These are phyloP conservation scores for Mortierella sp. DNA, from an alignment of 371 early-diverging fungal species.

Conservation along the genomic window DNA sequence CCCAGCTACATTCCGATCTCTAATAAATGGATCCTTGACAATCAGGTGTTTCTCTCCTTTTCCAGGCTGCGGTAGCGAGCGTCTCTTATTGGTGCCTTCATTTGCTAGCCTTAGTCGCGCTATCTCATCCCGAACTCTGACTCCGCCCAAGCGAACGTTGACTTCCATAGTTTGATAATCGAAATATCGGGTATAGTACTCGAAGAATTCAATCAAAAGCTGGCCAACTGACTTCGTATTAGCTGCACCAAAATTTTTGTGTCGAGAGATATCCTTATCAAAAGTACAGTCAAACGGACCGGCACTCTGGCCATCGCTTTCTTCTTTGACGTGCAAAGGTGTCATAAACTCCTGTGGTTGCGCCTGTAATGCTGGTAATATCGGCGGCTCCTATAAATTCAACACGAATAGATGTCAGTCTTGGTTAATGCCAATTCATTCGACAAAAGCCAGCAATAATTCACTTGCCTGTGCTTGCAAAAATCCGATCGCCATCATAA, in stretches of 20 bases:
- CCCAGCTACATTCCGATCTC: slow-evolving; percentile 39
- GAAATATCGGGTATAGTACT: slow-evolving; percentile 45
- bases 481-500: slow-evolving; percentile 56
- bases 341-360: slow-evolving; percentile 38
- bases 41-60: slow-evolving; percentile 37
- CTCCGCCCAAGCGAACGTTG: slow-evolving; percentile 45
- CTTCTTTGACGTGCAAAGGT: slow-evolving; percentile 14
- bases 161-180: slow-evolving; percentile 55
- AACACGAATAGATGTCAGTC: not conserved
- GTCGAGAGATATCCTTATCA: slow-evolving; percentile 30
- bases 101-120: slow-evolving; percentile 3
- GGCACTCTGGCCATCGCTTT: slow-evolving; percentile 21
- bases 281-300: slow-evolving; percentile 42
- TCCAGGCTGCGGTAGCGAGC: slow-evolving; percentile 11
- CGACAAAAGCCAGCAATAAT: not conserved
- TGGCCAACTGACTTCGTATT: slow-evolving; percentile 49
- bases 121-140: slow-evolving; percentile 22
- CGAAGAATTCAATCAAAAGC: slow-evolving; percentile 50
- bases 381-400: slow-evolving; percentile 31
- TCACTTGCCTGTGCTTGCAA: slow-evolving; percentile 43
- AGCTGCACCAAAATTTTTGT: slow-evolving; percentile 28
- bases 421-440: not conserved
- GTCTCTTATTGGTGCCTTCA: not conserved
- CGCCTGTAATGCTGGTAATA: slow-evolving; percentile 35
- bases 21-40: slow-evolving; percentile 55